These are phyloP conservation scores for Rhynchosporium agropyri DNA, from an alignment of 2,329 filamentous ascomycete genomes.

Conservation along the genomic window DNA sequence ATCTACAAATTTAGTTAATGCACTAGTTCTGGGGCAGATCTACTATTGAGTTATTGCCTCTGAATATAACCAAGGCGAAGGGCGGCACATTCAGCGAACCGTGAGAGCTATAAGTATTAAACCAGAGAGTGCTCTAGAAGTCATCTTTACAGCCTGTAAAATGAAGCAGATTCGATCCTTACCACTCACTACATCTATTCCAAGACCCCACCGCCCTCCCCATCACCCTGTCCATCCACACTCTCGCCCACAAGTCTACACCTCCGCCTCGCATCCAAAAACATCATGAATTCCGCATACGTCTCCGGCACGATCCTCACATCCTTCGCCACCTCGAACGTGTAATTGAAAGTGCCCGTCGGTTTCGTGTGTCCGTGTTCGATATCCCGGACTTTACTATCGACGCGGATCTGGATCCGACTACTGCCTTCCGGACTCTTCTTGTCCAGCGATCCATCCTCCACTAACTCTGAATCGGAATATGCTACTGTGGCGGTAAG, in stretches of 20 bases:
- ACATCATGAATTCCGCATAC: conserved; percentile 46
- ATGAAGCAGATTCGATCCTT: too few relatives aligned
- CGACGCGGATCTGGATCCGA: conserved; percentile 67
- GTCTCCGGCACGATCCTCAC: conserved; percentile 63
- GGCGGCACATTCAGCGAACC: too few relatives aligned
- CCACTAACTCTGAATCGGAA: conserved; percentile 59
- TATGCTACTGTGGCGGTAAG: conserved; percentile 69
- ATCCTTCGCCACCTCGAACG: conserved; percentile 66
- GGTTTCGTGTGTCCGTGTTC: conserved; percentile 69
- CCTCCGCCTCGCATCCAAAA: conserved; percentile 45
- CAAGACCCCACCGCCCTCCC: conserved; percentile 26
- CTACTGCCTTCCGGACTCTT: conserved; percentile 51
- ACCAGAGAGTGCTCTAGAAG: neutral
- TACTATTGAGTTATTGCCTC: too few relatives aligned
- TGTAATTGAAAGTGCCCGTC: conserved; percentile 74
- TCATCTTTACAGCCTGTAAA: too few relatives aligned
- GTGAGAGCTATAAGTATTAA: too few relatives aligned
- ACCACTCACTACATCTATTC: conserved; percentile 14
- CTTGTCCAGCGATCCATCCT: conserved; percentile 37
- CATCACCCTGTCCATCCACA: conserved; percentile 12
- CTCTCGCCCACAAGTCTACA: conserved; percentile 23
- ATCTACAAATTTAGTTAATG: too few relatives aligned
- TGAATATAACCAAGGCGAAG: too few relatives aligned
- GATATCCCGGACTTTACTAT: conserved; percentile 68
- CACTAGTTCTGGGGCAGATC: too few relatives aligned